Evolutionary conservation across 768 basidiomycete species (phyloP), one percentile per base, ranked within the genome.

Genomic region (Candolleomyces aberdarensis): DNA sequence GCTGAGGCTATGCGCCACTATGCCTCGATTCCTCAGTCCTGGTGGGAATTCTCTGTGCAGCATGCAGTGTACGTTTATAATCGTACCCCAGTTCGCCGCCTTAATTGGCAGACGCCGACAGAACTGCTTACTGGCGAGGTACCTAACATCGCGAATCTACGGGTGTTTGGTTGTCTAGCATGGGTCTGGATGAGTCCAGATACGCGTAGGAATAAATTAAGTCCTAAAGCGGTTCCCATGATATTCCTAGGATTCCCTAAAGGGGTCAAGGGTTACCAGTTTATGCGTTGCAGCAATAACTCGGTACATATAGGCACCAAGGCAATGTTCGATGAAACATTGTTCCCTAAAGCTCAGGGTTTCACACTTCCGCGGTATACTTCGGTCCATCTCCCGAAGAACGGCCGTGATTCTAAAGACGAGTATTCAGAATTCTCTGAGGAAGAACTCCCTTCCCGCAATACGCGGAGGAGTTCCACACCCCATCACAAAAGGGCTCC

Each of bases 31-130:
- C 63, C 63, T 15, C 22, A 57, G 3, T 22, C 32, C 40, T 63
- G 57, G 55, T 61, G 56, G 60, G 55, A 61, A 14, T 61, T 50
- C 55, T 61, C 69, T 0, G 49, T 71, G 3, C 4, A 9, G 0
- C 64, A 76, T 51, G 68, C 70, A 0, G 62, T 49, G 11, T 74
- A 77, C 53, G 19, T 78, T 0, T 61, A 65, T 9, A 78, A 77
- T 56, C 58, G 63, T 36, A 51, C 71, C 60, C 44, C 71, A 65
- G 72, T 64, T 15, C 32, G 46, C 17, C 51, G 63, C 1, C 57
- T 73, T 2, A 48, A 71, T 3, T 64, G 63, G 20, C 58, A 61
- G 39, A 74, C 71, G 13, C 68, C 70, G 1, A 65, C 63, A 15
- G 64, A 73, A 58, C 58, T 62, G 9, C 67, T 65, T 63, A 36